phyloP scores from a whole-genome alignment of 805 yeast species.

The Cyberlindnera suaveolens region DNA sequence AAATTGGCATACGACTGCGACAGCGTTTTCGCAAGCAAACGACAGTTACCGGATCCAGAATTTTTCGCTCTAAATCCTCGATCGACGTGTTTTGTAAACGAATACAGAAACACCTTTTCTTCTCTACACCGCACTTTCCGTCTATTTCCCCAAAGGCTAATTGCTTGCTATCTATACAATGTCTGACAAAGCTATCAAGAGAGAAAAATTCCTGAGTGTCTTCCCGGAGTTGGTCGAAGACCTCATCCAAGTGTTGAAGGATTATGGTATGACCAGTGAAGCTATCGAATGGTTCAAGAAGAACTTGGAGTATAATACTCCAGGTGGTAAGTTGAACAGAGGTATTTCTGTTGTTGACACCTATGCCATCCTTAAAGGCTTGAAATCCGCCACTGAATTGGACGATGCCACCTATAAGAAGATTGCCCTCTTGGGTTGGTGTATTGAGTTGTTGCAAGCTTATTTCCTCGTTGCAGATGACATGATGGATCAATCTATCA shows the following conservation, averaged over 20 bases:
- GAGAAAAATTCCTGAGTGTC: conserved; percentile 52
- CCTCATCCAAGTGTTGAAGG: conserved; percentile 50
- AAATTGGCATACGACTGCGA: too few species aligned
- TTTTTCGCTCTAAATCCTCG: too few species aligned
- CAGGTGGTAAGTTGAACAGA: conserved; percentile 95
- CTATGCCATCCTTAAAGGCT: conserved; percentile 69
- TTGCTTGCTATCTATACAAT: conserved; percentile 1
- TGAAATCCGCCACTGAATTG: conserved; percentile 52
- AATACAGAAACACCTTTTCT: too few species aligned
- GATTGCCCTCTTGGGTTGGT: conserved; percentile 91
- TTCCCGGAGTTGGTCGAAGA: conserved; percentile 80
- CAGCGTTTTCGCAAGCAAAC: too few species aligned
- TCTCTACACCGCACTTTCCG: too few species aligned
- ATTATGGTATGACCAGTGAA: conserved; percentile 77
- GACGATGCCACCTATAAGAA: conserved; percentile 66
- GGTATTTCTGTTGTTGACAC: conserved; percentile 95
- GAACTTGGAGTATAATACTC: conserved; percentile 76
- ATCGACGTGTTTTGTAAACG: too few species aligned
- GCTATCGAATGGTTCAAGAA: conserved; percentile 82
- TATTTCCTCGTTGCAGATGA: conserved; percentile 97
- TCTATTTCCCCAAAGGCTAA: too few species aligned
- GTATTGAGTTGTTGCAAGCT: conserved; percentile 90
- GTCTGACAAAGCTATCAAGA: conserved; percentile 28
- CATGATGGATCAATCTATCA: conserved; percentile 94
- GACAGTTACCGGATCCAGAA: too few species aligned